These are phyloP conservation scores for Geranium brycei DNA, from an alignment of 345 rosid genomes.

Conservation along the genomic window DNA sequence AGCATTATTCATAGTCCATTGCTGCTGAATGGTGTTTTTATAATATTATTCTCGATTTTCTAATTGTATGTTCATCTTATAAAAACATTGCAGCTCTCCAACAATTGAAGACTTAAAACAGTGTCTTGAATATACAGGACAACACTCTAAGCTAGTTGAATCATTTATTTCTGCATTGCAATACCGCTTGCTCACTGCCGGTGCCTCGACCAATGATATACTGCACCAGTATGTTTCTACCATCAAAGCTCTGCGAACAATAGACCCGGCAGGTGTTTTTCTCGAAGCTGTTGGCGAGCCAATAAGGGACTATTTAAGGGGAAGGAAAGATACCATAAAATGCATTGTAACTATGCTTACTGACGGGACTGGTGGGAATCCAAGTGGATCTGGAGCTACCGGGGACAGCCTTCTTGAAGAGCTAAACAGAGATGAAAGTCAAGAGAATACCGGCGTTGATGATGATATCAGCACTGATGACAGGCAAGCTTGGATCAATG, in stretches of 20 bases:
- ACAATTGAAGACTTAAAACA: conserved; percentile 92
- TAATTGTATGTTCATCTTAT: conserved; percentile 8
- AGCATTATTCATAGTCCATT: conserved; percentile 5
- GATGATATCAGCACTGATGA: conserved; percentile 78
- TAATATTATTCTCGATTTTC: conserved; percentile 2
- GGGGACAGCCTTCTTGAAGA: conserved; percentile 99
- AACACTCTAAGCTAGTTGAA: conserved; percentile 84
- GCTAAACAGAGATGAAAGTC: conserved; percentile 79
- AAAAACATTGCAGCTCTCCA: conserved; percentile 47
- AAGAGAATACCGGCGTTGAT: conserved; percentile 50
- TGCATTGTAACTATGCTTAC: conserved; percentile 98
- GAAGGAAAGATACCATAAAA: conserved; percentile 88
- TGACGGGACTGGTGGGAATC: conserved; percentile 76
- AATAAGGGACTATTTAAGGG: conserved; percentile 79
- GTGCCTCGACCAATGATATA: conserved; percentile 99
- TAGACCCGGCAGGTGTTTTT: conserved; percentile 86
- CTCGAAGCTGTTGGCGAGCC: conserved; percentile 97
- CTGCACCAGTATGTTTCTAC: conserved; percentile 95
- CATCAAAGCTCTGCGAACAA: conserved; percentile 83
- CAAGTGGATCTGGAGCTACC: conserved; percentile 64
- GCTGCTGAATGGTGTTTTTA: conserved; percentile 5
- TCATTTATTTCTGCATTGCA: conserved; percentile 80
- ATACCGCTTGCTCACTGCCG: conserved; percentile 89
- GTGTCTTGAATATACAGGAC: conserved; percentile 92
- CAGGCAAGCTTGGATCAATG: conserved; percentile 79